Base-by-base conservation (phyloP, 148 eudicot species). In the Dysphania ambrosioides region DNA sequence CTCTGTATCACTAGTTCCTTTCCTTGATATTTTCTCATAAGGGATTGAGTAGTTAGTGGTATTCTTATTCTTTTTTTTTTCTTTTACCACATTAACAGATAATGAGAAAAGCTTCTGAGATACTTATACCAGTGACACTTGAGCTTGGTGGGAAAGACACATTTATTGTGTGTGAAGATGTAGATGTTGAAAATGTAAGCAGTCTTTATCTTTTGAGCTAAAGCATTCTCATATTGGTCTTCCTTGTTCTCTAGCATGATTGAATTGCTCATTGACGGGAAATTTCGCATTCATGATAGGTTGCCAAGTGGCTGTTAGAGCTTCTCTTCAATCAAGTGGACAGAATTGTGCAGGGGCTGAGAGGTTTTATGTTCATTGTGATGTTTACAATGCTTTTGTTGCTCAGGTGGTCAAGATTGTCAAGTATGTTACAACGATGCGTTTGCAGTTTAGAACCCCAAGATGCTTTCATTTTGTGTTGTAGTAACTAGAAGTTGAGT, bases 91-190 rank as follows among this genome's bases (percentile, higher is more conserved):
- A 6, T 42, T 18, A 70, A 72, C 89, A 95, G 99, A 92, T 95
- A 78, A 95, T 95, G 99, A 90, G 85, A 80, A 88, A 85, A 74
- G 99, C 97, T 79, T 86, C 97, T 41, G 92, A 90, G 86, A 90
- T 94, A 27, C 84, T 95, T 73, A 95, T 88, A 67, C 99, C 99
- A 41, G 97, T 92, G 76, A 95, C 99, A 13, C 96, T 95, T 75
- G 99, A 95, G 91, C 97, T 95, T 78, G 99, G 99, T 79, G 99
- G 99, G 77, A 95, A 95, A 86, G 99, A 95, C 80, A 88, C 97
- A 77, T 95, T 95, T 83, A 84, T 95, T 87, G 99, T 95, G 70
- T 95, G 99, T 75, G 99, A 92, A 83, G 99, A 95, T 84, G 94
- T 81, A 24, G 92, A 95, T 82, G 84, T 92, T 30, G 88, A 92